Evolutionary conservation across 345 rosid species (phyloP).

Genomic region (Anastatica hierochuntica): DNA sequence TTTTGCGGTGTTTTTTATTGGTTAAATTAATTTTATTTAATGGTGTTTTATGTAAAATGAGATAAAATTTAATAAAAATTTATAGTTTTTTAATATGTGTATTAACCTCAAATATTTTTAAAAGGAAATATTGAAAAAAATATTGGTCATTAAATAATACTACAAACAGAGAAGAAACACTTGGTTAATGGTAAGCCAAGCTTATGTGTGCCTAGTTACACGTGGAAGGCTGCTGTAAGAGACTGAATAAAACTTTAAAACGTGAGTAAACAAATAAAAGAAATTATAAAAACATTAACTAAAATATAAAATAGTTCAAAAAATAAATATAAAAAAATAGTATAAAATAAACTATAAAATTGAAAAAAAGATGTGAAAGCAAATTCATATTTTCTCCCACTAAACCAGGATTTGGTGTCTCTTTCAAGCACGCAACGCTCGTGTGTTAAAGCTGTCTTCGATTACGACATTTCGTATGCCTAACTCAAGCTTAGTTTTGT

Average conservation of each 20-base stretch:
- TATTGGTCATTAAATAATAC: background rate
- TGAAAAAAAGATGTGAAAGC: background rate
- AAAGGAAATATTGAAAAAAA: background rate
- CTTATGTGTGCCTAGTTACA: slow-evolving; percentile 15
- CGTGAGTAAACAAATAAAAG: background rate
- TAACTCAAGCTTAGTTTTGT: too few relatives aligned
- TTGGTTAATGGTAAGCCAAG: slow-evolving; percentile 18
- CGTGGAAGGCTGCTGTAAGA: slow-evolving; percentile 25
- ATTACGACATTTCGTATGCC: background rate
- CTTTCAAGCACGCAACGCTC: slow-evolving; percentile 23
- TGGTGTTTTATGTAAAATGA: too few relatives aligned
- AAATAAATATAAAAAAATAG: background rate
- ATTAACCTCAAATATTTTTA: too few relatives aligned
- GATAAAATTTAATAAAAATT: too few relatives aligned
- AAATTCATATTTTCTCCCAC: slow-evolving; percentile 1
- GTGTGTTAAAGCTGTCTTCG: slow-evolving; percentile 24
- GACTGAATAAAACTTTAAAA: background rate
- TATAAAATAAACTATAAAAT: too few relatives aligned
- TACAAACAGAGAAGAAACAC: slow-evolving; percentile 3
- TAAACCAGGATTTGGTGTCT: slow-evolving; percentile 15
- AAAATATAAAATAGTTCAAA: background rate
- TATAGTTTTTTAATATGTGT: too few relatives aligned
- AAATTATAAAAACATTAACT: background rate
- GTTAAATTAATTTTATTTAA: too few relatives aligned
- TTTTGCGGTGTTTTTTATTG: too few relatives aligned